These are phyloP conservation scores for Monosporascus sp. DNA, from an alignment of 2,329 filamentous ascomycete genomes.

Conservation along the genomic window DNA sequence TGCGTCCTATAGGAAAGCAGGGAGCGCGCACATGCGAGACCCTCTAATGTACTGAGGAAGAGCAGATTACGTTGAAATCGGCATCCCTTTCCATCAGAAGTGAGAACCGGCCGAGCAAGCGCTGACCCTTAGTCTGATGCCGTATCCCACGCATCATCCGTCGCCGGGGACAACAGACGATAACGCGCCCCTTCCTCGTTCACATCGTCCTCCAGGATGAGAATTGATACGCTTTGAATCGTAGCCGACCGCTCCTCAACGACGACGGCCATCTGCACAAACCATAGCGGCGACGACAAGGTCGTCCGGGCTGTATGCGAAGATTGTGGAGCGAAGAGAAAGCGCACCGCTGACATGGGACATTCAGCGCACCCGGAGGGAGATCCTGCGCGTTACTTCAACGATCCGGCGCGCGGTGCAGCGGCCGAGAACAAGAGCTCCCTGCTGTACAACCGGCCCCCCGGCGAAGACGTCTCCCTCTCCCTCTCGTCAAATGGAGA, in stretches of 20 bases:
- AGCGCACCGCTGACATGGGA: slow-evolving; percentile 16
- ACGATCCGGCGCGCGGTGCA: slow-evolving; percentile 18
- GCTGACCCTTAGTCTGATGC: slow-evolving; percentile 26
- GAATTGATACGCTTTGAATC: slow-evolving; percentile 15
- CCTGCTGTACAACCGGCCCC: slow-evolving; percentile 15
- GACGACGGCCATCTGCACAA: slow-evolving; percentile 16
- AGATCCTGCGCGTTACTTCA: slow-evolving; percentile 27
- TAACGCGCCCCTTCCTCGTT: slow-evolving; percentile 19
- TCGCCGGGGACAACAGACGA: slow-evolving; percentile 9
- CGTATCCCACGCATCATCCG: slow-evolving; percentile 7
- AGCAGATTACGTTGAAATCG: slow-evolving; percentile 1
- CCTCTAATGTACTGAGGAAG: slow-evolving; percentile 3
- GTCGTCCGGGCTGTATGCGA: slow-evolving; percentile 29
- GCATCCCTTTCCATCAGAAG: slow-evolving; percentile 3
- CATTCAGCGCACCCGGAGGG: slow-evolving; percentile 12
- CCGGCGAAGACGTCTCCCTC: slow-evolving; percentile 22
- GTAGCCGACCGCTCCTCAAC: slow-evolving; percentile 14
- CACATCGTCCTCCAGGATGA: slow-evolving; percentile 19
- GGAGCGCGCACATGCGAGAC: slow-evolving; percentile 4
- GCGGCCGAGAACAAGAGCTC: slow-evolving; percentile 4
- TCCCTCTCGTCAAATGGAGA: slow-evolving; percentile 24
- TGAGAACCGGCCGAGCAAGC: slow-evolving; percentile 23
- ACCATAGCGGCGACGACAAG: slow-evolving; percentile 18
- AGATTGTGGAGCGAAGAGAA: slow-evolving; percentile 24
- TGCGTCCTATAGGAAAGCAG: slow-evolving; percentile 26